phyloP scores from a whole-genome alignment of 371 early-diverging fungal genomes.

The Rhizopus sp. region DNA sequence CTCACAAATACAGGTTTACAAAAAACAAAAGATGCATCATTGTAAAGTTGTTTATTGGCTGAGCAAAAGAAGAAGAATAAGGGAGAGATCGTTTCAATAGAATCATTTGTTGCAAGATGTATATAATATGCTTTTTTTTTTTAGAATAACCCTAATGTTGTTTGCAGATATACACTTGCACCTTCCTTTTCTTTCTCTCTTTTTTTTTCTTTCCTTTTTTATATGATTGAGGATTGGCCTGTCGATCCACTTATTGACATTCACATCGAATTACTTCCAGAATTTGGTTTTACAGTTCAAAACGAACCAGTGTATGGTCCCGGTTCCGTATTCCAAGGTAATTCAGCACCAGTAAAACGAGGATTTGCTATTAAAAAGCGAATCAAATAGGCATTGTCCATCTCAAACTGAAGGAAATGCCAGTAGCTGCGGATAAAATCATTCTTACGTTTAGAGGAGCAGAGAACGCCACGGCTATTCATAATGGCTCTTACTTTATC shows the following conservation, averaged over 20 bases:
- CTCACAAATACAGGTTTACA: too few species aligned
- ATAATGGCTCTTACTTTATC: constrained; percentile 22
- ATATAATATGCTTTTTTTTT: too few species aligned
- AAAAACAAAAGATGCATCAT: too few species aligned
- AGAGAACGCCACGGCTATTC: constrained; percentile 25
- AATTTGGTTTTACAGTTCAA: constrained; percentile 43
- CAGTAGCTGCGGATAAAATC: constrained; percentile 25
- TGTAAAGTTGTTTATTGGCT: too few species aligned
- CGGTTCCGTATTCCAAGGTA: constrained; percentile 50
- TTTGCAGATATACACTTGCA: too few species aligned
- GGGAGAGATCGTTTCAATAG: too few species aligned
- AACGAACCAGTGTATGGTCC: constrained; percentile 44
- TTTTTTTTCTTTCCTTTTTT: too few species aligned
- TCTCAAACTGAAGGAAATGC: constrained; percentile 20
- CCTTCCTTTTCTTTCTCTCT: too few species aligned
- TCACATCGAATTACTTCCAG: constrained; percentile 38
- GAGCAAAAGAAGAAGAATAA: too few species aligned
- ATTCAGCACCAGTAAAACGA: background rate
- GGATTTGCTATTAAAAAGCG: background rate
- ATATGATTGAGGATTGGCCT: background rate
- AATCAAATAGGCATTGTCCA: constrained; percentile 26
- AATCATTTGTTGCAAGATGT: too few species aligned
- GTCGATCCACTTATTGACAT: constrained; percentile 14
- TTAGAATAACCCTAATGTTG: too few species aligned
- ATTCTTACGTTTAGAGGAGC: constrained; percentile 34